phyloP scores from a whole-genome alignment of 257 asterid species.

The Phtheirospermum japonicum region DNA sequence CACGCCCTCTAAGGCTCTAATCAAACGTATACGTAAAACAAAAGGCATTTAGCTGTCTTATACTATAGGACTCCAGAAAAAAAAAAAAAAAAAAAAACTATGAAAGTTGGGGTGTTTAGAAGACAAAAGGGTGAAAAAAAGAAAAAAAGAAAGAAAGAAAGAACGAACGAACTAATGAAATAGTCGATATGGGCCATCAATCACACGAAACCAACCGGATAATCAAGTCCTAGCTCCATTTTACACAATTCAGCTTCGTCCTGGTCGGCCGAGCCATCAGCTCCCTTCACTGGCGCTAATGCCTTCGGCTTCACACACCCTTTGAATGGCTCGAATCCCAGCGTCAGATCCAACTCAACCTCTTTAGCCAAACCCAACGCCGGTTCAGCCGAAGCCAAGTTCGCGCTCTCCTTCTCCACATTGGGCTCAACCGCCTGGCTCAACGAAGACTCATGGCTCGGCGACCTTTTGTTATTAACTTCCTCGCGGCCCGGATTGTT shows the following conservation, averaged over 20 bases:
- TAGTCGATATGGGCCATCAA: constrained; percentile 25
- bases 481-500: constrained; percentile 29
- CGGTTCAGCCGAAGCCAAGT: constrained; percentile 35
- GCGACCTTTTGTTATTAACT: constrained; percentile 42
- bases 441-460: constrained; percentile 67
- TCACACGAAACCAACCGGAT: constrained; percentile 25
- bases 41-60: too few relatives aligned
- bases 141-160: neutral
- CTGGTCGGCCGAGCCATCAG: constrained; percentile 12
- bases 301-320: constrained; percentile 26
- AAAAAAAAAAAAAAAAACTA: too few relatives aligned
- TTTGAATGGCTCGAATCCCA: constrained; percentile 48
- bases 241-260: constrained; percentile 35
- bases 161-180: neutral
- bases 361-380: constrained; percentile 15
- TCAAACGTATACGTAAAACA: too few relatives aligned
- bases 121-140: too few relatives aligned
- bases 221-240: constrained; percentile 56
- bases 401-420: constrained; percentile 36
- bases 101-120: too few relatives aligned
- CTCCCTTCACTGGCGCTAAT: constrained; percentile 14
- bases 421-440: constrained; percentile 54
- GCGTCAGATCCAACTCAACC: constrained; percentile 59
- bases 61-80: too few relatives aligned
- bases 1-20: too few relatives aligned